Evolutionary conservation across 73 alveolate genomes (phyloP), one percentile per base, ranked within the genome.

Genomic region (Symbiodinium natans): DNA sequence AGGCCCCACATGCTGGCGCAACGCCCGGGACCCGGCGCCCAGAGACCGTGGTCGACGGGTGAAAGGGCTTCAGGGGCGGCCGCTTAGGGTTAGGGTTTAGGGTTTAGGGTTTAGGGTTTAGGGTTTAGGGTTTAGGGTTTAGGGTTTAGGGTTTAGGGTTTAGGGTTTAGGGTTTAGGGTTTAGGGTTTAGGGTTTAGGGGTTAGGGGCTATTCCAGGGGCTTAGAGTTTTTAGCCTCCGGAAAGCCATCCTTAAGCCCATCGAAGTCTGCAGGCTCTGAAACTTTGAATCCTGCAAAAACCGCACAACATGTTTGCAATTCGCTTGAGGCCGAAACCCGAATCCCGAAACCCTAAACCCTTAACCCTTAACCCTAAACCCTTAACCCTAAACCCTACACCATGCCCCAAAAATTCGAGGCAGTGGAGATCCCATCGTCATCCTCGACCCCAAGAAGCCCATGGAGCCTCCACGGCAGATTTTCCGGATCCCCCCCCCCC

Each of bases 1-100:
- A 27, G 94, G 40, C 94, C 94, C 83, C 68, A 52, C 68, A 87
- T 87, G 94, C 63, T 87, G 94, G 94, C 94, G 11, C 83, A 87
- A 27, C 94, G 94, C 56, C 34, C 43, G 68, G 68, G 68, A 27
- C 68, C 21, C 68, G 68, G 68, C 15, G n/a, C n/a, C n/a, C n/a
- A 2, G 68, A 27, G 68, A 27, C n/a, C 2, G n/a, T 1, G 68
- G 68, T 19, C 21, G 68, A 2, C 68, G 7, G 13, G 21, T 52
- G 21, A 46, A 46, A 21, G 25, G 9, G 59, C 17, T 46, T 2
- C 1, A 46, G 17, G 63, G 10, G 63, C 63, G 19, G 63, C 63
- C 2, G 63, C 2, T 52, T 52, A 52, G 68, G 68, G 68, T 52
- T 21, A 52, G 68, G 68, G 21, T 52, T 52, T 52, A 5, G 68